Percentiles rank a stretch among this genome's conserved stretches.
Evolutionary conservation across 1,284 basidiomycete genomes (phyloP).

Genomic region (Laetiporus sulphureus): DNA sequence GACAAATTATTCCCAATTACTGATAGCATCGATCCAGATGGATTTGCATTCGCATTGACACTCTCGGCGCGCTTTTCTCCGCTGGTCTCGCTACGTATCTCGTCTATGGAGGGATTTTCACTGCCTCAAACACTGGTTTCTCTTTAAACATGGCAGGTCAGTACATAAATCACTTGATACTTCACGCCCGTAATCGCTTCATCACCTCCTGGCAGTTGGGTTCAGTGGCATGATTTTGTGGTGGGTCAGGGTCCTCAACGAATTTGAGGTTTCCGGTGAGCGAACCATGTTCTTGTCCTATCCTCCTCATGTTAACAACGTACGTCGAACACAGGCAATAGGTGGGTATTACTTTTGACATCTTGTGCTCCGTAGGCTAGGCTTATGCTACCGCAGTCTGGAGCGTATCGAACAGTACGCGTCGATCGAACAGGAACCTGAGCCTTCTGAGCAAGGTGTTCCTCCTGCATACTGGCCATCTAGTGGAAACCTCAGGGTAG

Average conservation of each 20-base stretch:
- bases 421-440: conserved; percentile 64
- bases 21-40: conserved; percentile 10
- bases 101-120: conserved; percentile 30
- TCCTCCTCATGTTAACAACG: neutral
- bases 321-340: conserved; percentile 41
- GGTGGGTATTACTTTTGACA: conserved; percentile 27
- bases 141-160: conserved; percentile 41
- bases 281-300: neutral
- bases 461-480: conserved; percentile 81
- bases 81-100: conserved; percentile 46
- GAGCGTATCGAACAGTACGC: conserved; percentile 56
- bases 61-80: conserved; percentile 41
- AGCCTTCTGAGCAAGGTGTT: conserved; percentile 35
- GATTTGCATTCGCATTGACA: conserved; percentile 33
- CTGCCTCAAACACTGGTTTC: conserved; percentile 38
- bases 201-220: conserved; percentile 28
- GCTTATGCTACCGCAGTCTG: conserved; percentile 5
- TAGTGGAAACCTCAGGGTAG: conserved; percentile 59
- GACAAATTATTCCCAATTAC: conserved; percentile 18
- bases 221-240: conserved; percentile 51
- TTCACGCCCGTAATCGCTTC: neutral
- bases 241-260: conserved; percentile 48
- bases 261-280: conserved; percentile 54
- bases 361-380: neutral
- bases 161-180: conserved; percentile 4